A percentile compares a stretch with the other conserved stretches of the same genome.
phyloP scores from a whole-genome alignment of 176 grass and related monocot species.

The Aegilops tauschii region DNA sequence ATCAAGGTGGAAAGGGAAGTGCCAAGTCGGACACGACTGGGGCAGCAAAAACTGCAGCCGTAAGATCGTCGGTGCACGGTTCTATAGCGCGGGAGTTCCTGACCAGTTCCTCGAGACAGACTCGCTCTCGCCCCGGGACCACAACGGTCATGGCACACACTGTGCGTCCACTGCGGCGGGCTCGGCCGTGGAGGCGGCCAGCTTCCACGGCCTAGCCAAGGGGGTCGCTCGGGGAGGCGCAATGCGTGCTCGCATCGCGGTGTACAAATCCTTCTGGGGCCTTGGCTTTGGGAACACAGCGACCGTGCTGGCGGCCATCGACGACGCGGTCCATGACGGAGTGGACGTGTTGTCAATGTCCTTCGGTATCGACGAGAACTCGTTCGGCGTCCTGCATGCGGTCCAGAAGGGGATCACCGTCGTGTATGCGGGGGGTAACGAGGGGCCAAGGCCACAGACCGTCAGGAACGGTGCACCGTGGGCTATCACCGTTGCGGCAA shows the following conservation, averaged over 20 bases:
- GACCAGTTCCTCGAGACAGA: too few species aligned
- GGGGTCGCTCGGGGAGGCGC: neutral
- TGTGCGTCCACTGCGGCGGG: slow-evolving; percentile 33
- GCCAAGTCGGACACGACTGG: neutral
- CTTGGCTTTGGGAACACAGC: neutral
- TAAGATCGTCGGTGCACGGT: too few species aligned
- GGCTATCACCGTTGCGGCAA: slow-evolving; percentile 32
- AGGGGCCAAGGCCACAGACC: neutral
- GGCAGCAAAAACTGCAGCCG: too few species aligned
- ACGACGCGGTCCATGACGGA: neutral
- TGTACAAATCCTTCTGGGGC: slow-evolving; percentile 23
- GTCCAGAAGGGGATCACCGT: slow-evolving; percentile 37
- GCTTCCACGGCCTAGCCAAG: neutral
- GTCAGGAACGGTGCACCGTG: slow-evolving; percentile 11
- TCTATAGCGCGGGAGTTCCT: too few species aligned
- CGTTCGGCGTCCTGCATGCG: slow-evolving; percentile 27
- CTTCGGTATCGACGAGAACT: neutral
- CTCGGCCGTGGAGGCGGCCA: neutral
- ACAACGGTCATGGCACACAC: neutral
- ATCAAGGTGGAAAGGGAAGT: too few species aligned
- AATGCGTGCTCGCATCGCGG: neutral
- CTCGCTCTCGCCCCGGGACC: slow-evolving; percentile 21
- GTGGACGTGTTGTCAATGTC: too few species aligned
- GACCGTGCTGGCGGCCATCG: slow-evolving; percentile 26
- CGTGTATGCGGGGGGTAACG: neutral